Percentiles rank a stretch among this genome's conserved stretches.
Conservation (phyloP, 2,329 filamentous ascomycete genomes). For the Alternaria brassicae region DNA sequence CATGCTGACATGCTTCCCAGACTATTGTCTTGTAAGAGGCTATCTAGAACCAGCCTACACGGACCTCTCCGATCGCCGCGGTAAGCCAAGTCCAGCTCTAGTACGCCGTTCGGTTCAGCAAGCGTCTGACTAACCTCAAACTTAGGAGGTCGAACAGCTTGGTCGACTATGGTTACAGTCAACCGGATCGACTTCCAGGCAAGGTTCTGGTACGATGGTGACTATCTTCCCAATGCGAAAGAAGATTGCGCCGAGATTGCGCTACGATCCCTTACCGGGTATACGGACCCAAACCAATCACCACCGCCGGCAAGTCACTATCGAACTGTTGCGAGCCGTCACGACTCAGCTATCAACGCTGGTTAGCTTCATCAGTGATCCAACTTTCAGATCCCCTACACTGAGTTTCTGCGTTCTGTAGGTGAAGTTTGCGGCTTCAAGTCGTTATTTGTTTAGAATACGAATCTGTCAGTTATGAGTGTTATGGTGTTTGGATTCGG, state of each 20-base stretch:
- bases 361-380: not conserved
- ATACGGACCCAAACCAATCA: conserved; percentile 20
- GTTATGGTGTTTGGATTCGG: not conserved
- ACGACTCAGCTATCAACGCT: conserved; percentile 7
- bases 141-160: conserved; percentile 49
- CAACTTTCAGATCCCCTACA: not conserved
- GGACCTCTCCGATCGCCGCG: conserved; percentile 49
- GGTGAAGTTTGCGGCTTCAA: not conserved
- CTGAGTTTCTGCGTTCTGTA: not conserved
- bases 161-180: conserved; percentile 42
- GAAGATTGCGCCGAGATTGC: conserved; percentile 49
- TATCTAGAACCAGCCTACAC: conserved; percentile 41
- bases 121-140: conserved; percentile 1
- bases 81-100: conserved; percentile 24
- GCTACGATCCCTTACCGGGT: conserved; percentile 33
- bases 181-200: conserved; percentile 39
- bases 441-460: not conserved
- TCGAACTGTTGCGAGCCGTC: conserved; percentile 5
- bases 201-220: conserved; percentile 50
- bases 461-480: not conserved
- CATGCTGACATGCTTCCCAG: conserved; percentile 28
- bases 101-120: not conserved
- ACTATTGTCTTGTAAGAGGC: conserved; percentile 39
- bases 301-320: conserved; percentile 40
- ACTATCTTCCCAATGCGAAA: conserved; percentile 42